phyloP scores from a whole-genome alignment of 1,284 basidiomycete species.

The Malassezia psittaci region DNA sequence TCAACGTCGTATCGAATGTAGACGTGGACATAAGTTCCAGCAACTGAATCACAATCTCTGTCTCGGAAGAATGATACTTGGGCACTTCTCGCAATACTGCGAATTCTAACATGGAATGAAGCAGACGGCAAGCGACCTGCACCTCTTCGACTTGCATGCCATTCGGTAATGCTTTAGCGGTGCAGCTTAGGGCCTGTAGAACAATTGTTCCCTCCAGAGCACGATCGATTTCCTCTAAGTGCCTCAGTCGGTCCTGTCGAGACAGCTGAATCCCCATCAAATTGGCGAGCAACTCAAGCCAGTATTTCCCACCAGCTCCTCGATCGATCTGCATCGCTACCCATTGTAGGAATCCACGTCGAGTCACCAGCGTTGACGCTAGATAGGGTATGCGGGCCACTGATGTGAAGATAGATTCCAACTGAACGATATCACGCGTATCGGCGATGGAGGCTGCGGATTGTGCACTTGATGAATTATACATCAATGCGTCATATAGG shows the following conservation, averaged over 20 bases:
- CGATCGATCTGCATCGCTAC: conserved; percentile 21
- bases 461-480: neutral
- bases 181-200: conserved; percentile 5
- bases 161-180: neutral
- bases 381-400: conserved; percentile 19
- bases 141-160: neutral
- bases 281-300: conserved; percentile 2
- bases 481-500: conserved; percentile 55
- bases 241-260: conserved; percentile 9
- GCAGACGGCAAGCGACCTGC: neutral
- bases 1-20: too few relatives aligned
- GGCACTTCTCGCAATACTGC: neutral
- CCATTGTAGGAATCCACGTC: conserved; percentile 27
- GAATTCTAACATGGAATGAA: conserved; percentile 1
- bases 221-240: conserved; percentile 21
- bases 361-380: conserved; percentile 23
- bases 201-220: conserved; percentile 19
- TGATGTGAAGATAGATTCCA: conserved; percentile 16
- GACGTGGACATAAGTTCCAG: too few relatives aligned
- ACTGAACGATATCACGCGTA: neutral
- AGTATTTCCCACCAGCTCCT: conserved; percentile 1
- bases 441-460: conserved; percentile 8
- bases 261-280: conserved; percentile 15
- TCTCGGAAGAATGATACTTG: too few relatives aligned
- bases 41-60: too few relatives aligned